Evolutionary conservation across 2,329 filamentous ascomycete genomes (phyloP), one percentile per base, ranked within the genome.

Genomic region (Chaetoscypha palmicola): DNA sequence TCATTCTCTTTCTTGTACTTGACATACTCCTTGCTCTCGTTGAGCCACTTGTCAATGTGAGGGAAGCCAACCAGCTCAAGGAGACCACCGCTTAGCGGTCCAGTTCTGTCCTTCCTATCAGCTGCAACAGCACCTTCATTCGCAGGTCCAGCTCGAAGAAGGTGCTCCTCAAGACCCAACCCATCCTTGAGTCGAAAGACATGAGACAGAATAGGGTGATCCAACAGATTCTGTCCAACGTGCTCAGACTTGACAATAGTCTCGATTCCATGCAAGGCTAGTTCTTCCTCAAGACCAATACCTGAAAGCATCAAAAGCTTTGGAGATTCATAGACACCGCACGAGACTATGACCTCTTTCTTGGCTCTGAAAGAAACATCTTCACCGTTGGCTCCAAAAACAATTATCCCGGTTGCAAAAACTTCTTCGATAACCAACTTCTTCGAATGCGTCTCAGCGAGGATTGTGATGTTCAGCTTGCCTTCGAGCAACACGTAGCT

Each of bases 51-150:
- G 53, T 81, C 77, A 40, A 79, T 76, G 14, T 70, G 70, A 12
- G 72, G 77, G 41, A 81, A 72, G 1, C 72, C 77, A 5, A 76
- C 68, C 21, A 82, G 41, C 41, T 73, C 69, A 5, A 73, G 63
- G 11, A 72, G 58, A 5, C 64, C 66, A n/a, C 63, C 67, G 19
- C 63, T 55, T 3, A 65, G 44, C 2, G 67, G 66, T 47, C 53
- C 73, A 64, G 59, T 65, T 53, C 58, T 65, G 58, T 58, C 61
- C 46, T 57, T 57, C 24, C 53, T 50, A 58, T 72, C 72, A 1
- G 61, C 60, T 51, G 7, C 63, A 61, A 43, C 58, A 62, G 28
- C 64, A 61, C 36, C 71, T 63, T 50, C 67, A 64, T 32, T 62
- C 56, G 12, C 47, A 47, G 20, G 60, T 43, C 31, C 65, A 5